Percentiles rank a stretch among this genome's conserved stretches.
Conservation (phyloP, 2,329 filamentous ascomycete genomes). For the Tolypocladium ophioglossoides region DNA sequence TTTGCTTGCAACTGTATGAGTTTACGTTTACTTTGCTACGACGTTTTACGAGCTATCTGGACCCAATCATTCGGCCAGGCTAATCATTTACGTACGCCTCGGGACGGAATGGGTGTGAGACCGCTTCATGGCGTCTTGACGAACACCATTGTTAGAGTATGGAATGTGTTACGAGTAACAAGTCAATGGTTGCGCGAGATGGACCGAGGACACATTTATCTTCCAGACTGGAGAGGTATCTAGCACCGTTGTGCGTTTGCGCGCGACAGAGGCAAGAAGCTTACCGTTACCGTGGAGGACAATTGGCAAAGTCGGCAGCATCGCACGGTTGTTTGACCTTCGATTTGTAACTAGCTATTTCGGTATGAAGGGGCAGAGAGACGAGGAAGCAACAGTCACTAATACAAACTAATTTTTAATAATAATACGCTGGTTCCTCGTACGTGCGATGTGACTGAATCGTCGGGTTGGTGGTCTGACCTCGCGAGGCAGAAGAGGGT, state of each 20-base stretch:
- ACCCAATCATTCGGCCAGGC: background rate
- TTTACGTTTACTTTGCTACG: slow-evolving; percentile 12
- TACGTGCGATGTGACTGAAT: too few relatives aligned
- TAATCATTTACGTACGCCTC: background rate
- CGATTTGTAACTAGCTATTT: background rate
- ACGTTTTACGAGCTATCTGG: slow-evolving; percentile 6
- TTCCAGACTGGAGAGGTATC: background rate
- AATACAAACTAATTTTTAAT: background rate
- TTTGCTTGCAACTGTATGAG: slow-evolving; percentile 8
- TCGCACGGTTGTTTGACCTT: background rate
- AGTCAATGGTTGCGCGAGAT: slow-evolving; percentile 1
- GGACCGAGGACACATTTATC: background rate
- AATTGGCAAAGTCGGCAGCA: background rate
- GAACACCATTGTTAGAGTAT: slow-evolving; percentile 7
- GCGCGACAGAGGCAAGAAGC: background rate
- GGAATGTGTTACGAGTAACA: slow-evolving; percentile 14
- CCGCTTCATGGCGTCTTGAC: slow-evolving; percentile 1
- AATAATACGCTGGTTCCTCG: background rate
- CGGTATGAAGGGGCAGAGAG: background rate
- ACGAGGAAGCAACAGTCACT: background rate
- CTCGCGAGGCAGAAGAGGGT: background rate
- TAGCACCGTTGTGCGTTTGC: background rate
- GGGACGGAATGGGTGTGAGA: background rate
- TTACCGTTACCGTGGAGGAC: background rate
- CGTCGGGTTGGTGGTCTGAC: too few relatives aligned